phyloP scores from a whole-genome alignment of 768 basidiomycete genomes.

The Lactifluus piperatus region DNA sequence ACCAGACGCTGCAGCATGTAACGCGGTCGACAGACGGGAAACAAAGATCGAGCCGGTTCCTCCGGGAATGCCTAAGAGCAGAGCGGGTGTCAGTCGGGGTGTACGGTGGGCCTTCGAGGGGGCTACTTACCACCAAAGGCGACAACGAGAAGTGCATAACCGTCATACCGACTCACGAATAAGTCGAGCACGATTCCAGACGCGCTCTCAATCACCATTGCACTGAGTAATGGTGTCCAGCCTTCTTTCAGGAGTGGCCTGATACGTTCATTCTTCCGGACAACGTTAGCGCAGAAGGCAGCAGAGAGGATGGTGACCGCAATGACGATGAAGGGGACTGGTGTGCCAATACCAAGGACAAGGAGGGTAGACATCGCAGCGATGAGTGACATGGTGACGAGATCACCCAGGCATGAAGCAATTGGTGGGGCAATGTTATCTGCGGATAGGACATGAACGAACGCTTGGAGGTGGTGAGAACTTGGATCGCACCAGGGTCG shows the following conservation, averaged over 20 bases:
- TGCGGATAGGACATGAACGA: constrained; percentile 24
- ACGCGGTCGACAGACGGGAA: constrained; percentile 80
- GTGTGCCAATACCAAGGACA: constrained; percentile 54
- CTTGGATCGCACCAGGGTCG: constrained; percentile 61
- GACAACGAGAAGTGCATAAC: constrained; percentile 80
- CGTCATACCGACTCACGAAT: constrained; percentile 81
- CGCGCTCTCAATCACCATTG: constrained; percentile 79
- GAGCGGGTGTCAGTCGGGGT: not conserved
- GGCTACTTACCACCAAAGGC: constrained; percentile 67
- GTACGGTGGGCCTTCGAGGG: not conserved
- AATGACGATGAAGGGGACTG: constrained; percentile 48
- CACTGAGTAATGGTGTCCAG: constrained; percentile 86
- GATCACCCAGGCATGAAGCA: constrained; percentile 86
- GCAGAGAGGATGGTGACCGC: constrained; percentile 41
- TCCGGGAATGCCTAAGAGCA: constrained; percentile 65
- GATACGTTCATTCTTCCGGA: constrained; percentile 59
- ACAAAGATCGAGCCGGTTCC: constrained; percentile 86
- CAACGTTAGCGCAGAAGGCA: constrained; percentile 42
- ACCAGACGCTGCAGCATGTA: constrained; percentile 52
- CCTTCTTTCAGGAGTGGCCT: constrained; percentile 70
- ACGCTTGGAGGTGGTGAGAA: not conserved
- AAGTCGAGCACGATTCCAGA: constrained; percentile 88
- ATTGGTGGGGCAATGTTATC: constrained; percentile 96
- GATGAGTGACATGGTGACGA: constrained; percentile 81
- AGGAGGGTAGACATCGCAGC: constrained; percentile 68